Percentiles rank a stretch among this genome's conserved stretches.
These are phyloP conservation scores for Cryptococcus sp. DNA, from an alignment of 1,284 basidiomycete genomes.

Conservation along the genomic window DNA sequence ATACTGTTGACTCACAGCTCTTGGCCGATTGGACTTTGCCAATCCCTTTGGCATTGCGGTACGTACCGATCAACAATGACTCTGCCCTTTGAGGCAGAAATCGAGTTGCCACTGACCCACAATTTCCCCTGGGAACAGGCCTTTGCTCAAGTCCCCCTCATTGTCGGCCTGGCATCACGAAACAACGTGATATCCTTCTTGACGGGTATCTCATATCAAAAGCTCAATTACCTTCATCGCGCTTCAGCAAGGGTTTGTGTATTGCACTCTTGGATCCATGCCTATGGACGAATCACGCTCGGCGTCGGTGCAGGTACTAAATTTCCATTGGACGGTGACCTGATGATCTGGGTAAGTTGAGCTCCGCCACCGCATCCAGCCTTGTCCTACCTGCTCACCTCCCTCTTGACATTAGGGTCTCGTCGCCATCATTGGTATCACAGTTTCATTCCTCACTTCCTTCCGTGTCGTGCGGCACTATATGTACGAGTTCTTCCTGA, in stretches of 20 bases:
- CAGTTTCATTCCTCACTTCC: constrained; percentile 53
- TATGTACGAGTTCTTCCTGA: constrained; percentile 58
- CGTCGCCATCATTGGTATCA: constrained; percentile 20
- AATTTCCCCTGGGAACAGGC: constrained; percentile 15
- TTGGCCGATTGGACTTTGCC: neutral
- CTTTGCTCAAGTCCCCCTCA: constrained; percentile 43
- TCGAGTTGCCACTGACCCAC: neutral
- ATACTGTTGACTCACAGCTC: neutral
- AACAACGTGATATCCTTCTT: constrained; percentile 48
- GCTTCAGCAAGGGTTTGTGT: constrained; percentile 43
- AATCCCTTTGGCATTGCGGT: neutral
- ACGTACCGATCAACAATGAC: neutral
- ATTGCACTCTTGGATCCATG: constrained; percentile 31
- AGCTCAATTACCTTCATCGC: constrained; percentile 54
- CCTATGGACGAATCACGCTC: neutral
- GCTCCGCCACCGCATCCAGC: no score
- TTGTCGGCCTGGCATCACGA: constrained; percentile 49
- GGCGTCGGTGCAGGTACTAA: neutral
- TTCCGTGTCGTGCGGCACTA: constrained; percentile 51
- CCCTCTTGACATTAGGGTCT: constrained; percentile 22
- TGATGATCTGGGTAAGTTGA: no score
- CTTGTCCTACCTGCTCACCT: no score
- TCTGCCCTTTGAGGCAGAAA: no score
- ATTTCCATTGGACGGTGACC: no score
- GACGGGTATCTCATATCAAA: constrained; percentile 52